These are phyloP conservation scores for Suhomyces taliae DNA, from an alignment of 1,139 yeast genomes.

Conservation along the genomic window DNA sequence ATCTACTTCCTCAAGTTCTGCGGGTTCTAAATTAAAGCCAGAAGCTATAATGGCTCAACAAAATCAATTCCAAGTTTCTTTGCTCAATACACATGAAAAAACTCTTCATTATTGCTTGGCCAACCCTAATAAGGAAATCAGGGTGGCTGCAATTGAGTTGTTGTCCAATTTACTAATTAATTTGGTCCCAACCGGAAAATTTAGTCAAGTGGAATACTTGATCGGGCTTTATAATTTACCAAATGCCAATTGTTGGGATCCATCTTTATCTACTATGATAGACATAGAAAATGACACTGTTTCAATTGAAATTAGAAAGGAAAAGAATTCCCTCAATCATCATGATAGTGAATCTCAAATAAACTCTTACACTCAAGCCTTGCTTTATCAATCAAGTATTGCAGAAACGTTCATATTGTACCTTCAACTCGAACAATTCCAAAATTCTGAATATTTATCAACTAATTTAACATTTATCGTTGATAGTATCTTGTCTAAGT, in stretches of 20 bases:
- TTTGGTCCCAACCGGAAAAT: constrained; percentile 43
- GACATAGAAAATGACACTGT: constrained; percentile 20
- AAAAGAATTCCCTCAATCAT: constrained; percentile 21
- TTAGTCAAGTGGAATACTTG: constrained; percentile 37
- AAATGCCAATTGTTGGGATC: constrained; percentile 22
- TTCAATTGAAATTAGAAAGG: constrained; percentile 19
- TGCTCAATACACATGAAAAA: constrained; percentile 36
- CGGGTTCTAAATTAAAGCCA: constrained; percentile 45
- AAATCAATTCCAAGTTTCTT: constrained; percentile 34
- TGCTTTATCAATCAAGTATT: constrained; percentile 33
- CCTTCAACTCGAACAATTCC: constrained; percentile 45
- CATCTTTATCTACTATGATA: constrained; percentile 17
- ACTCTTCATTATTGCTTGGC: constrained; percentile 31
- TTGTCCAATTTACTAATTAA: constrained; percentile 37
- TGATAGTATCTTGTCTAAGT: constrained; percentile 33
- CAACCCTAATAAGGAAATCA: constrained; percentile 34
- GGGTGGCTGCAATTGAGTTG: constrained; percentile 41
- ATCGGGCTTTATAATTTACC: constrained; percentile 34
- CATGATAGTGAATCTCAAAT: constrained; percentile 32
- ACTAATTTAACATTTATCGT: constrained; percentile 29
- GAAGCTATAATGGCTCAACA: constrained; percentile 46
- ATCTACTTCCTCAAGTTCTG: constrained; percentile 37
- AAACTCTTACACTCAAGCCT: constrained; percentile 20
- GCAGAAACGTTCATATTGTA: constrained; percentile 38
- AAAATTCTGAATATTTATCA: constrained; percentile 39